Evolutionary conservation across 768 basidiomycete species (phyloP).

Genomic region (Suillus spraguei): DNA sequence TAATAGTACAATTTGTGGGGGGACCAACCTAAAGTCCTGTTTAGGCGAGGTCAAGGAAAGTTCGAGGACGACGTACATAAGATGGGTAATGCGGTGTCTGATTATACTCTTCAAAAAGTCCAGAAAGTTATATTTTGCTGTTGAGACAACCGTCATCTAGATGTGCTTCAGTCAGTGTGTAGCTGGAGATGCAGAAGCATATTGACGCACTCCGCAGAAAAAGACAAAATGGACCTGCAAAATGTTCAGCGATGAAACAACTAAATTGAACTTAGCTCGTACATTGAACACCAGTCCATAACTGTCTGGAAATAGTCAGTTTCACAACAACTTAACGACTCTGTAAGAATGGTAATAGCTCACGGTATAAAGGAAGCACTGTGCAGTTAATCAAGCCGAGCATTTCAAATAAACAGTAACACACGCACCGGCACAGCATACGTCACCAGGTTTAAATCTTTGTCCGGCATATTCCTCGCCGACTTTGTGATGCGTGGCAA

Average conservation of each 20-base stretch:
- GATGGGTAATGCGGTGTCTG: constrained; percentile 48
- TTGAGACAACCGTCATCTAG: constrained; percentile 55
- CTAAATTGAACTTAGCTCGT: constrained; percentile 19
- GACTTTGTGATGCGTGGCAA: constrained; percentile 54
- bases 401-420: neutral
- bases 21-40: constrained; percentile 39
- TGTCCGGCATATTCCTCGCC: constrained; percentile 48
- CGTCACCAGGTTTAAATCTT: constrained; percentile 61
- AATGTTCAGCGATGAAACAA: constrained; percentile 23
- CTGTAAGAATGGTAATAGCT: constrained; percentile 21
- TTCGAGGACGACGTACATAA: constrained; percentile 27
- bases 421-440: constrained; percentile 54
- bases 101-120: constrained; percentile 49
- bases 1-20: constrained; percentile 51
- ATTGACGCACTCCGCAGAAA: constrained; percentile 51
- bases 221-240: constrained; percentile 59
- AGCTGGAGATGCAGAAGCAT: neutral
- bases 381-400: constrained; percentile 2
- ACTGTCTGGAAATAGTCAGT: constrained; percentile 47
- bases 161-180: constrained; percentile 12
- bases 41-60: neutral
- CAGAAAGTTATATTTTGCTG: constrained; percentile 46
- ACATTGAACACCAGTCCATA: constrained; percentile 68
- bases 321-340: neutral
- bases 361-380: constrained; percentile 68